Evolutionary conservation across 1,139 yeast species (phyloP).

Genomic region (Kurtzmaniella natalensis): DNA sequence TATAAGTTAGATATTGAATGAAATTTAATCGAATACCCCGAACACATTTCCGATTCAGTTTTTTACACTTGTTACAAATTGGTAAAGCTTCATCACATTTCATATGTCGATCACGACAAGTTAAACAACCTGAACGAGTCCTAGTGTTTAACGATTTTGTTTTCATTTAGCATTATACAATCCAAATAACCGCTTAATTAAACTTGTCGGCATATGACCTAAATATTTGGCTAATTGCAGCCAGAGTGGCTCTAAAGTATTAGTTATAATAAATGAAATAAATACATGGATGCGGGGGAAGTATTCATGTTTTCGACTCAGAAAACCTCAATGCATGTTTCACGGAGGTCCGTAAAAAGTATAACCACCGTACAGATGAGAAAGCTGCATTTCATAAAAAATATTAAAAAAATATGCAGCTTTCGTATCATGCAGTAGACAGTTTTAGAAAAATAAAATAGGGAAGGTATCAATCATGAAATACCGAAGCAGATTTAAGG

Average conservation of each 20-base stretch:
- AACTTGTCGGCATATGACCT: slow-evolving; percentile 1
- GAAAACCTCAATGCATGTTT: neutral
- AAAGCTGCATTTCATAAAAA: neutral
- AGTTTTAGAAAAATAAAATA: too few relatives aligned
- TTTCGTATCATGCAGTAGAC: slow-evolving; percentile 1
- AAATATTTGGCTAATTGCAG: slow-evolving; percentile 1
- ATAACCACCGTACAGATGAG: slow-evolving; percentile 1
- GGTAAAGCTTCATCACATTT: slow-evolving; percentile 47
- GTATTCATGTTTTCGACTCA: neutral
- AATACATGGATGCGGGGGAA: slow-evolving; percentile 3
- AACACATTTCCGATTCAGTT: slow-evolving; percentile 38
- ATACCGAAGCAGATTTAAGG: too few relatives aligned
- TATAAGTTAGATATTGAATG: slow-evolving; percentile 39
- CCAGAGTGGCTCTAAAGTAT: slow-evolving; percentile 1
- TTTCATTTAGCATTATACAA: slow-evolving; percentile 1
- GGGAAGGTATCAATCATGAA: too few relatives aligned
- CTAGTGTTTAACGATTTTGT: slow-evolving; percentile 12
- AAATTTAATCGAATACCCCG: slow-evolving; percentile 44
- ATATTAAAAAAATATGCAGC: slow-evolving; percentile 1
- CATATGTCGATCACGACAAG: slow-evolving; percentile 47
- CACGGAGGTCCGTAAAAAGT: slow-evolving; percentile 2
- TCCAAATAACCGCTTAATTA: slow-evolving; percentile 2
- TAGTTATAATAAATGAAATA: neutral
- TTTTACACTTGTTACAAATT: slow-evolving; percentile 42
- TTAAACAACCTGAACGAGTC: slow-evolving; percentile 44